Evolutionary conservation across 2,329 filamentous ascomycete genomes (phyloP), one percentile per base, ranked within the genome.

Genomic region (Onygenales sp.): DNA sequence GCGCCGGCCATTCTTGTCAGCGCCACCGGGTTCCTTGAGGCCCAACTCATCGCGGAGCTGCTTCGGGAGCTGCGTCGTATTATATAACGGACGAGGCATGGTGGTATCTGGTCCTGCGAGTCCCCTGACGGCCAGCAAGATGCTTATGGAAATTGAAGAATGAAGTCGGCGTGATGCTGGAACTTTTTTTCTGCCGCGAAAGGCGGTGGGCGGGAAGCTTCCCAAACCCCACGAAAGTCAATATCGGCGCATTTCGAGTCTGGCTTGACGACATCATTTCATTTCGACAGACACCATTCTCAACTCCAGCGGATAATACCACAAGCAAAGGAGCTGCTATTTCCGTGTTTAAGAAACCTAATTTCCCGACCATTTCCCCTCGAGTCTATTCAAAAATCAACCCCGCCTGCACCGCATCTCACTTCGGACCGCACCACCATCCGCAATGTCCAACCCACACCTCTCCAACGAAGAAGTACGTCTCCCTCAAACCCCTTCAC

Each of bases 401-500:
- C 31, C 13, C 43, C 31, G 5, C 5, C 13, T 17, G 17, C 5
- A 2, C 2, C 6, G 27, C 27, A 7, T 21, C 11, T 5, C n/a
- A n/a, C n/a, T 1, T 14, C 41, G 21, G 21, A 27, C 17, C 41
- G 4, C 14, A 7, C 31, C 17, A 39, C 46, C 46, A 3, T 2
- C 36, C 46, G 14, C 10, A 3, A 49, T 49, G 46, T 49, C 46
- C 36, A 41, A 14, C 14, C 39, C 49, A 10, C 71, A 69, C 58
- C 58, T 73, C 47, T 63, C 60, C 51, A 67, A 73, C 50, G 71
- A 75, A 46, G 71, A 74, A 66, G 72, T 74, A 64, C 43, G 54
- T 61, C 45, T 10, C 11, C 42, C 21, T 27, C 21, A 17, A 3
- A 14, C 14, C 27, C n/a, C 2, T 41, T 39, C 17, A 38, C 14